phyloP scores from a whole-genome alignment of 352 stramenopile species.

The Globisporangium sylvaticum region DNA sequence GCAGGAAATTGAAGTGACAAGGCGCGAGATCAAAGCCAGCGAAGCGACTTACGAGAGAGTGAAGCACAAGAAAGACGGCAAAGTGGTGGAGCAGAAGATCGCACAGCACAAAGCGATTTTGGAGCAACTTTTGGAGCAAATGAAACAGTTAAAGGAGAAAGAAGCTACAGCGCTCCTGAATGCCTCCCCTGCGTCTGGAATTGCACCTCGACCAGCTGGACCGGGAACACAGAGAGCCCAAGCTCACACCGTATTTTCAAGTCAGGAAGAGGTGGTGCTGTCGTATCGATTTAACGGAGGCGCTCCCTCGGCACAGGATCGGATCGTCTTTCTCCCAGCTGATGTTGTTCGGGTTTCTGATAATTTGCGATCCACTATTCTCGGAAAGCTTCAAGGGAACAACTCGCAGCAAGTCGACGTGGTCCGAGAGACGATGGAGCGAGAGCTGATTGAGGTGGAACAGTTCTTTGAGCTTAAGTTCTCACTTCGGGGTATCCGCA shows the following conservation, averaged over 20 bases:
- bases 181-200: neutral
- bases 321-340: constrained; percentile 41
- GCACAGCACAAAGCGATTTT: constrained; percentile 9
- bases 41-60: constrained; percentile 7
- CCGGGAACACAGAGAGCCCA: neutral
- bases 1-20: constrained; percentile 37
- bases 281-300: constrained; percentile 32
- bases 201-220: neutral
- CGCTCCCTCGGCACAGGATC: constrained; percentile 20
- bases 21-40: constrained; percentile 18
- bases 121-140: neutral
- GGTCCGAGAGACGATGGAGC: constrained; percentile 27
- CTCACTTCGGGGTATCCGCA: constrained; percentile 18
- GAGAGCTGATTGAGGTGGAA: constrained; percentile 33
- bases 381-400: constrained; percentile 47
- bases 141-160: neutral
- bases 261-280: constrained; percentile 23
- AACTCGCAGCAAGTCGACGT: constrained; percentile 27
- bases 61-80: constrained; percentile 20
- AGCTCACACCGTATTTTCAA: constrained; percentile 10
- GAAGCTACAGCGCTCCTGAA: neutral
- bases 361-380: constrained; percentile 38
- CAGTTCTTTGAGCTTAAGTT: constrained; percentile 29
- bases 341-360: constrained; percentile 45
- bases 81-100: constrained; percentile 18